Base-by-base conservation (phyloP, 179 eudicot species). In the Dionaea muscipula region DNA sequence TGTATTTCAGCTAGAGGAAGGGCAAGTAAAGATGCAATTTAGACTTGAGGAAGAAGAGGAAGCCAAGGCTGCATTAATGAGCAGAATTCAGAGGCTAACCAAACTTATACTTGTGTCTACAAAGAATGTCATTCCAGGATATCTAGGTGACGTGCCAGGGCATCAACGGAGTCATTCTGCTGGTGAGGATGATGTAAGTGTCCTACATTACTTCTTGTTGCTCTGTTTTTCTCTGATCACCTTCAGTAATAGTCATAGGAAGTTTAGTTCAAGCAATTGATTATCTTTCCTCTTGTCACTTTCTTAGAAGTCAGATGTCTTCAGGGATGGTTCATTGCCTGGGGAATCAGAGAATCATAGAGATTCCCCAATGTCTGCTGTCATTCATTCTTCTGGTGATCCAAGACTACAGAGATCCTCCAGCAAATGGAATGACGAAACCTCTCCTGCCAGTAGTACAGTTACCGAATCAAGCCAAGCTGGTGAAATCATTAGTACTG, bases 1-100 rank as follows among this genome's bases (percentile, higher is more conserved):
- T 50, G n/a, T 27, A 1, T 63, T 62, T 51, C 69, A 94, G 99
- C 72, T 94, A 74, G 96, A 89, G 80, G 95, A 89, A 80, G 99
- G 99, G 36, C 99, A 93, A 68, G 78, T 78, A 55, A 93, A 89
- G 74, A 83, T 93, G 96, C 99, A 81, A 68, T 89, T 95, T 33
- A 72, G 99, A 41, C 66, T 93, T 67, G 99, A 93, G 72, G 99
- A 93, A 63, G 99, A 93, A 65, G 99, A 93, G 66, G 95, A 93
- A 71, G 99, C 89, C 60, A 93, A 93, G 83, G 89, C 84, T 40
- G 99, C 99, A 64, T 76, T 93, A 35, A 83, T 93, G 99, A 89
- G 99, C 72, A 81, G 99, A 72, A 93, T 93, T 47, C 99, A 93
- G 70, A 81, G 96, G 77, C 78, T 93, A 60, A 93, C 96, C 36